Evolutionary conservation across 352 stramenopile species (phyloP).

Genomic region (Hyaloperonospora brassicae): DNA sequence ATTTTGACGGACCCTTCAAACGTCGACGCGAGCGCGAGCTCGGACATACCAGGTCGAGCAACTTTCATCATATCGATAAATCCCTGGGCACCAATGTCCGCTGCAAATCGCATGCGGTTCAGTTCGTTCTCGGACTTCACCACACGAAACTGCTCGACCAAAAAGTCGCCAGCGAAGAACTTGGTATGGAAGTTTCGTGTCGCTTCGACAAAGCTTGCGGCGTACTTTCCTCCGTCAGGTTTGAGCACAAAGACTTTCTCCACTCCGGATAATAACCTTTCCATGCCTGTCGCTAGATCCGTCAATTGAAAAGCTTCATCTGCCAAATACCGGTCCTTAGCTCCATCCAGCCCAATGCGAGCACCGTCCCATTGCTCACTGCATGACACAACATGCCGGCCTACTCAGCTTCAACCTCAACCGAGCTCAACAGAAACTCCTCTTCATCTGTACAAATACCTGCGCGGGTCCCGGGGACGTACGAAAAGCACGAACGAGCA

Average conservation of each 20-base stretch:
- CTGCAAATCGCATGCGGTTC: slow-evolving; percentile 65
- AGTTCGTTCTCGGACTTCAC: slow-evolving; percentile 70
- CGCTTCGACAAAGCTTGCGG: slow-evolving; percentile 46
- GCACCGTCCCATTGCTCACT: slow-evolving; percentile 80
- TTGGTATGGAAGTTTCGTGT: slow-evolving; percentile 56
- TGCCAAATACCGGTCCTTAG: slow-evolving; percentile 47
- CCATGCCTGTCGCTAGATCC: slow-evolving; percentile 42
- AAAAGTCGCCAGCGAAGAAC: slow-evolving; percentile 62
- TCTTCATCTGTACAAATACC: slow-evolving; percentile 17
- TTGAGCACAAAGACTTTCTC: slow-evolving; percentile 65
- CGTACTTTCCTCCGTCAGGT: slow-evolving; percentile 48
- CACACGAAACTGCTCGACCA: slow-evolving; percentile 67
- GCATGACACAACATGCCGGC: neutral
- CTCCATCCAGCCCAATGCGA: slow-evolving; percentile 52
- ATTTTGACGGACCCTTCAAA: slow-evolving; percentile 70
- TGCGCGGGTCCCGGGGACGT: slow-evolving; percentile 60
- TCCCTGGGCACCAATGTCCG: slow-evolving; percentile 50
- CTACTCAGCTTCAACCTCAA: neutral
- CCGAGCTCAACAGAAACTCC: neutral
- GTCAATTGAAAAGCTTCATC: slow-evolving; percentile 64
- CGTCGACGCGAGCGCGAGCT: slow-evolving; percentile 58
- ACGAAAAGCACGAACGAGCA: slow-evolving; percentile 71
- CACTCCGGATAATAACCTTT: slow-evolving; percentile 47
- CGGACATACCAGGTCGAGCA: slow-evolving; percentile 52
- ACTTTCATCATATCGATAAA: slow-evolving; percentile 76